Conservation (phyloP, 2,329 filamentous ascomycete genomes). For the Fusarium hainanense region DNA sequence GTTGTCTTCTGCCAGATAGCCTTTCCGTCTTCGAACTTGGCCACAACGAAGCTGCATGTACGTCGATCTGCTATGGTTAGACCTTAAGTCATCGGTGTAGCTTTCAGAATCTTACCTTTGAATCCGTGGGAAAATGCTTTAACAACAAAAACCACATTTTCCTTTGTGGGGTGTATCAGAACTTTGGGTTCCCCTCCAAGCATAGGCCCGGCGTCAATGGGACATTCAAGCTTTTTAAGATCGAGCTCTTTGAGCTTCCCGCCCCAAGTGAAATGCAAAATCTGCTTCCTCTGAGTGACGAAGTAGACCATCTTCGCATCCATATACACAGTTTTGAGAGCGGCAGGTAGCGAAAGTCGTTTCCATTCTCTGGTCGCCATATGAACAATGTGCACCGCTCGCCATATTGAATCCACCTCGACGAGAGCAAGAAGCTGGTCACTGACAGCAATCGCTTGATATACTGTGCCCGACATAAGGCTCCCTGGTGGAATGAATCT, state of each 20-base stretch:
- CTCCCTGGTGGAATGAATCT: slow-evolving; percentile 34
- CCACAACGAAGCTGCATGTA: slow-evolving; percentile 14
- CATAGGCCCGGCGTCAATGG: not conserved
- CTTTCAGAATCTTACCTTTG: slow-evolving; percentile 1
- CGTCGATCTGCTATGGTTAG: slow-evolving; percentile 9
- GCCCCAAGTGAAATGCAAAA: slow-evolving; percentile 42
- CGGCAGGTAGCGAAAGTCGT: slow-evolving; percentile 33
- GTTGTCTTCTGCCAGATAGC: slow-evolving; percentile 6
- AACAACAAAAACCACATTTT: slow-evolving; percentile 32
- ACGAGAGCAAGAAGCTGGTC: slow-evolving; percentile 35
- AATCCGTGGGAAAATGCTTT: slow-evolving; percentile 9
- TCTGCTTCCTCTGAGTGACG: slow-evolving; percentile 33
- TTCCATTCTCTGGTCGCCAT: slow-evolving; percentile 33
- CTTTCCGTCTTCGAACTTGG: slow-evolving; percentile 22
- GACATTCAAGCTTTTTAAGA: not conserved
- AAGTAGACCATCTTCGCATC: slow-evolving; percentile 35
- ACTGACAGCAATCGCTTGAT: slow-evolving; percentile 38
- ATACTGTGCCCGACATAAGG: slow-evolving; percentile 27
- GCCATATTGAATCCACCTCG: not conserved
- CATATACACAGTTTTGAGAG: slow-evolving; percentile 26
- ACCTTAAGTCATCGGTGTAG: too few relatives aligned
- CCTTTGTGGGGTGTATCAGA: slow-evolving; percentile 37
- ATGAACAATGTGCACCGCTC: slow-evolving; percentile 33
- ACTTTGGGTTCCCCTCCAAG: slow-evolving; percentile 33
- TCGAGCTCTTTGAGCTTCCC: slow-evolving; percentile 34